Evolutionary conservation across 371 early-diverging fungal species (phyloP).

Genomic region (Circinella minor): DNA sequence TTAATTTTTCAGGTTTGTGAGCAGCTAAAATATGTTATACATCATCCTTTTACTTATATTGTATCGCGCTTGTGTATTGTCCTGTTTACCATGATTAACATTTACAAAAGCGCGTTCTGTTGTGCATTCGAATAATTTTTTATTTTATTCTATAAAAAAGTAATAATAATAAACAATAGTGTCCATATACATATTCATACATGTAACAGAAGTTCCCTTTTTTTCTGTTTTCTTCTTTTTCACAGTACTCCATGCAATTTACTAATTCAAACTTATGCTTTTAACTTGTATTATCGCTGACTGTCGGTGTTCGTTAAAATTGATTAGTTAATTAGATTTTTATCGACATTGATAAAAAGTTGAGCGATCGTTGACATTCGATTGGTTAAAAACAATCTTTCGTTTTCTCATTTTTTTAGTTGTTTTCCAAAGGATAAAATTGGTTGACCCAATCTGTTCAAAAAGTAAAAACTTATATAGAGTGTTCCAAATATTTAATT

Average conservation of each 20-base stretch:
- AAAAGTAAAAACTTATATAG: too few relatives aligned
- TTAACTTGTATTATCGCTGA: constrained; percentile 11
- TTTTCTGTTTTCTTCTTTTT: too few relatives aligned
- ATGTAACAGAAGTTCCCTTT: too few relatives aligned
- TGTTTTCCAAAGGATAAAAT: too few relatives aligned
- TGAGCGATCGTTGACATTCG: constrained; percentile 46
- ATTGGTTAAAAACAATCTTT: constrained; percentile 42
- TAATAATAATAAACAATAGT: not conserved
- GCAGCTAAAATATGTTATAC: too few relatives aligned
- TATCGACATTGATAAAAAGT: constrained; percentile 48
- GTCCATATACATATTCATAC: too few relatives aligned
- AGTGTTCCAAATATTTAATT: too few relatives aligned
- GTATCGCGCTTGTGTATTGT: constrained; percentile 46
- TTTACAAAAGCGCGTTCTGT: constrained; percentile 52
- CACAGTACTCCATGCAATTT: too few relatives aligned
- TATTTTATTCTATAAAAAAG: too few relatives aligned
- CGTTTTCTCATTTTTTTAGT: too few relatives aligned
- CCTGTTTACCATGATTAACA: constrained; percentile 52
- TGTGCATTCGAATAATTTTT: constrained; percentile 44
- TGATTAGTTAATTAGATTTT: constrained; percentile 51
- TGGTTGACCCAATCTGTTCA: too few relatives aligned
- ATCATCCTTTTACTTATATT: not conserved
- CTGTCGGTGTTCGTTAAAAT: constrained; percentile 33
- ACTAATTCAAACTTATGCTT: constrained; percentile 18
- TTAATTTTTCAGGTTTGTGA: too few relatives aligned